phyloP scores from a whole-genome alignment of 1,139 yeast genomes.

The Debaryomycetaceae sp. region DNA sequence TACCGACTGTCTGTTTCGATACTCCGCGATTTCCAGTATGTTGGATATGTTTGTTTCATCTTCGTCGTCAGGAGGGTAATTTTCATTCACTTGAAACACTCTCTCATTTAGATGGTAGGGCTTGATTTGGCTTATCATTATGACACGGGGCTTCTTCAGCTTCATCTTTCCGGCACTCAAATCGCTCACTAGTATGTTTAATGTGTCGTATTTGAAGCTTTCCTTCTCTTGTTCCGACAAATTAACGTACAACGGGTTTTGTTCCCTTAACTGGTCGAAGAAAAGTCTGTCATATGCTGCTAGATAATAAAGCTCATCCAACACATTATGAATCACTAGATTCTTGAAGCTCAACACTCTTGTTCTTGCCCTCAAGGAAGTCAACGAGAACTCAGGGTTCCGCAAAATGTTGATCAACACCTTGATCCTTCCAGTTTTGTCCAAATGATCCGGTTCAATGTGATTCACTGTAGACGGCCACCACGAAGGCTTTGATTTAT shows the following conservation, averaged over 20 bases:
- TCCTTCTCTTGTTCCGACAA: conserved; percentile 7
- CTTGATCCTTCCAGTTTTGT: conserved; percentile 51
- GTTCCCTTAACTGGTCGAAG: conserved; percentile 10
- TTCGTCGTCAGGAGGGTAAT: neutral
- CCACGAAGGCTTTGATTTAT: conserved; percentile 56
- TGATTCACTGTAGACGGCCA: conserved; percentile 66
- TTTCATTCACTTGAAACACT: conserved; percentile 9
- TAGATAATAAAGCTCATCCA: conserved; percentile 28
- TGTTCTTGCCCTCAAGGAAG: conserved; percentile 18
- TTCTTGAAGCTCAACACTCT: conserved; percentile 8
- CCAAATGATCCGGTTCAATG: conserved; percentile 71
- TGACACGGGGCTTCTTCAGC: conserved; percentile 12
- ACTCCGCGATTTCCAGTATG: neutral
- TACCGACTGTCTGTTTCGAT: neutral
- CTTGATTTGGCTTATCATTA: conserved; percentile 16
- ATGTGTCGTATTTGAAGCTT: conserved; percentile 6
- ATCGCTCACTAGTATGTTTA: conserved; percentile 14
- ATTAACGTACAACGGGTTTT: conserved; percentile 7
- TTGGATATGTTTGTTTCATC: neutral
- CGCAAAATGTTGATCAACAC: conserved; percentile 45
- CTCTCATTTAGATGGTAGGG: conserved; percentile 9
- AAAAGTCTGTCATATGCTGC: conserved; percentile 26
- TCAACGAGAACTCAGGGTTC: conserved; percentile 20
- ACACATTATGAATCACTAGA: conserved; percentile 10
- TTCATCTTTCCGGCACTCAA: conserved; percentile 7